phyloP scores from a whole-genome alignment of 257 asterid species.

The Phtheirospermum japonicum region DNA sequence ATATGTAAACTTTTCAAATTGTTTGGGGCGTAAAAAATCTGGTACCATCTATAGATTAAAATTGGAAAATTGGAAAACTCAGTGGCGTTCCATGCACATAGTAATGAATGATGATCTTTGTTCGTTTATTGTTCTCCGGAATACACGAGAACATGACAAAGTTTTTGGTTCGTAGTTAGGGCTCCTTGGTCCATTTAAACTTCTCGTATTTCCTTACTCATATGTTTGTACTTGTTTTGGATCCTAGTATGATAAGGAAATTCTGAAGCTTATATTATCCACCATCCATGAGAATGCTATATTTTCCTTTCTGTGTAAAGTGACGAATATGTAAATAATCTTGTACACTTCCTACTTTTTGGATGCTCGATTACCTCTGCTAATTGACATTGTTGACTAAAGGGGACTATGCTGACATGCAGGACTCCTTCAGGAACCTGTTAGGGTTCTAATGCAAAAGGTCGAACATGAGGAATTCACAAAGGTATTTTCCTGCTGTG shows the following conservation, averaged over 20 bases:
- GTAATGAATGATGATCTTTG: not conserved
- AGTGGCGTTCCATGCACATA: constrained; percentile 4
- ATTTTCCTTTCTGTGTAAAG: constrained; percentile 17
- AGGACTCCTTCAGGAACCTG: constrained; percentile 83
- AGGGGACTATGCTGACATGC: constrained; percentile 29
- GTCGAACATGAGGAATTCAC: constrained; percentile 67
- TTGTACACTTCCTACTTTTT: constrained; percentile 12
- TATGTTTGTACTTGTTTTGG: not conserved
- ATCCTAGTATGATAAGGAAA: not conserved
- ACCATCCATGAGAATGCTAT: constrained; percentile 9
- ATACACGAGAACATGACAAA: not conserved
- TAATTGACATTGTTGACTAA: constrained; percentile 4
- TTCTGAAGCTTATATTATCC: constrained; percentile 12
- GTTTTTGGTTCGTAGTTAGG: constrained; percentile 8
- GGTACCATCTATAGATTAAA: not conserved
- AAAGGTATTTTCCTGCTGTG: constrained; percentile 48
- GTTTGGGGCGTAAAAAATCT: not conserved
- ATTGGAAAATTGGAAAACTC: not conserved
- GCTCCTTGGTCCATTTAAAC: constrained; percentile 6
- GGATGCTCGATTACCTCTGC: constrained; percentile 8
- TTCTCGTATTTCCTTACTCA: not conserved
- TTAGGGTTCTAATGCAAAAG: constrained; percentile 73
- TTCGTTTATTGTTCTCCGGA: not conserved
- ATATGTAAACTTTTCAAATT: not conserved
- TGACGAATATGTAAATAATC: constrained; percentile 13